phyloP scores from a whole-genome alignment of 495 filamentous ascomycete species.

The Elaphomyces granulatus region DNA sequence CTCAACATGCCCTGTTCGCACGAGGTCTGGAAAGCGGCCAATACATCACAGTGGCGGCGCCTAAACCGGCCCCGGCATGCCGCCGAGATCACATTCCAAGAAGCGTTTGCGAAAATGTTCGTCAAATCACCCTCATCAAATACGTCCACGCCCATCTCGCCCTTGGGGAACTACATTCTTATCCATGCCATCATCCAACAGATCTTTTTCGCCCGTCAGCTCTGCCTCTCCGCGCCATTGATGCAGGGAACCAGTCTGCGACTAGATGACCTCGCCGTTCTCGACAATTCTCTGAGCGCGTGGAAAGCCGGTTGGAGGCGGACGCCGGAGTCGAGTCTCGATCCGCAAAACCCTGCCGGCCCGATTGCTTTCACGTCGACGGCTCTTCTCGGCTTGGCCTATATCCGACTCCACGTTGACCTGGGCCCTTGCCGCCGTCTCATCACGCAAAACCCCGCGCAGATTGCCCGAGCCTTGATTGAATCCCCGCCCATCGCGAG shows the following conservation, averaged over 20 bases:
- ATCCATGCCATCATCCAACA: slow-evolving; percentile 41
- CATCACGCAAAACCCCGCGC: slow-evolving; percentile 31
- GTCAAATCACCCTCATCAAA: slow-evolving; percentile 26
- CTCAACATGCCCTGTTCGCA: slow-evolving; percentile 37
- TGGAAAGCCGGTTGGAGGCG: slow-evolving; percentile 41
- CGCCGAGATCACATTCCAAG: slow-evolving; percentile 31
- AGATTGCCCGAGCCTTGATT: slow-evolving; percentile 27
- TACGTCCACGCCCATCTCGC: slow-evolving; percentile 36
- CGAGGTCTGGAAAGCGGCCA: slow-evolving; percentile 37
- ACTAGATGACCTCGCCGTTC: slow-evolving; percentile 27
- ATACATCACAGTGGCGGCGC: slow-evolving; percentile 31
- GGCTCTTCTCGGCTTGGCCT: slow-evolving; percentile 38
- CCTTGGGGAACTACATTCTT: slow-evolving; percentile 39
- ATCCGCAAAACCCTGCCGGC: slow-evolving; percentile 37
- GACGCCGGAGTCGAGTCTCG: slow-evolving; percentile 37
- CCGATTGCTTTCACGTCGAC: slow-evolving; percentile 42
- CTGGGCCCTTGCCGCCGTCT: slow-evolving; percentile 32
- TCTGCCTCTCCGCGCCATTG: slow-evolving; percentile 30
- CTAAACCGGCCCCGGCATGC: slow-evolving; percentile 23
- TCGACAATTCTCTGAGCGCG: slow-evolving; percentile 32
- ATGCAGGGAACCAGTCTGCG: slow-evolving; percentile 32
- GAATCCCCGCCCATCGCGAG: slow-evolving; percentile 30
- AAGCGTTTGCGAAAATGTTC: slow-evolving; percentile 35
- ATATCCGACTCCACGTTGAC: slow-evolving; percentile 38
- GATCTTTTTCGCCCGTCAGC: slow-evolving; percentile 37